A percentile compares a stretch with the other conserved stretches of the same genome.
Evolutionary conservation across 2,329 filamentous ascomycete species (phyloP).

Genomic region (Penicillium sp.): DNA sequence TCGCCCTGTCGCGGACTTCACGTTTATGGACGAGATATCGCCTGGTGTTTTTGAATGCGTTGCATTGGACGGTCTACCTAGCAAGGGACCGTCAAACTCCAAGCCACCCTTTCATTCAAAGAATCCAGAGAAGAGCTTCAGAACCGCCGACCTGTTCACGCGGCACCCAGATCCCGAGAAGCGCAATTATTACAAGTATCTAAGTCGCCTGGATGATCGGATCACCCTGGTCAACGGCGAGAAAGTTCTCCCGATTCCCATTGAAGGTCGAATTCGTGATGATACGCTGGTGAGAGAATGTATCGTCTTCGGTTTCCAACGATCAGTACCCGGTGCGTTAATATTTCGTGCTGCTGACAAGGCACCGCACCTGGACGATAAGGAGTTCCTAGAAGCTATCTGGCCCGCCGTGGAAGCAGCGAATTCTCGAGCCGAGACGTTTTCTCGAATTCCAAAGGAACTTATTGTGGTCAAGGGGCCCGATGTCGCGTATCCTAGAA

Average conservation of each 20-base stretch:
- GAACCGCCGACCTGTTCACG: slow-evolving; percentile 53
- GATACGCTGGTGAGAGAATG: slow-evolving; percentile 55
- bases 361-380: slow-evolving; percentile 51
- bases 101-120: slow-evolving; percentile 28
- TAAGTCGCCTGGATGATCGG: slow-evolving; percentile 47
- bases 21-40: slow-evolving; percentile 41
- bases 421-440: slow-evolving; percentile 53
- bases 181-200: slow-evolving; percentile 44
- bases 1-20: slow-evolving; percentile 40
- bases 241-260: slow-evolving; percentile 49
- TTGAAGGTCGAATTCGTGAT: slow-evolving; percentile 55
- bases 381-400: slow-evolving; percentile 42
- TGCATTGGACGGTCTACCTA: slow-evolving; percentile 35
- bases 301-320: slow-evolving; percentile 56
- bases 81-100: slow-evolving; percentile 47
- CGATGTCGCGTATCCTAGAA: slow-evolving; percentile 49
- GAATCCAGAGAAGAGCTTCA: slow-evolving; percentile 57
- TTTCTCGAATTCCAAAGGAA: slow-evolving; percentile 54
- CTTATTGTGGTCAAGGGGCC: slow-evolving; percentile 51
- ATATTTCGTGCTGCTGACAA: slow-evolving; percentile 50
- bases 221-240: slow-evolving; percentile 52
- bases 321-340: slow-evolving; percentile 51
- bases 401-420: slow-evolving; percentile 53
- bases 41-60: slow-evolving; percentile 41
- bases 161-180: slow-evolving; percentile 42